phyloP scores from a whole-genome alignment of 2,329 filamentous ascomycete genomes.

The Mollisia scopiformis region DNA sequence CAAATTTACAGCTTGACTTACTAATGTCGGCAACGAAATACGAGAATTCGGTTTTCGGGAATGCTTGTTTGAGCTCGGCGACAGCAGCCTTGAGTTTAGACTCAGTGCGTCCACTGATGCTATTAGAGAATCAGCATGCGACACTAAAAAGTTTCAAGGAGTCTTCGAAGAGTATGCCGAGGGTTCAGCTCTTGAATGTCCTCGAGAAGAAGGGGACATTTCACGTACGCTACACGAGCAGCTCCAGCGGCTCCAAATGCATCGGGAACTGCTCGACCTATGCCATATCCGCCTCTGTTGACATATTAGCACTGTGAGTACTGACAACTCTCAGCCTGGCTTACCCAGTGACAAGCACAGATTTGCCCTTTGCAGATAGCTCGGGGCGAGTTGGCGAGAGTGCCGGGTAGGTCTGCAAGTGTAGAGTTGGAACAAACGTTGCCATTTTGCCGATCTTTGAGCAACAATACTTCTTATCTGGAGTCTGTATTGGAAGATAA shows the following conservation, averaged over 20 bases:
- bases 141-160: too few relatives aligned
- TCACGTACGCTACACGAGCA: slow-evolving; percentile 44
- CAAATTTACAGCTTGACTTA: too few relatives aligned
- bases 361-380: slow-evolving; percentile 44
- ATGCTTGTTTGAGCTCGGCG: slow-evolving; percentile 38
- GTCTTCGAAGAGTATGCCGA: too few relatives aligned
- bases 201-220: too few relatives aligned
- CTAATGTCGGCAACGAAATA: slow-evolving; percentile 38
- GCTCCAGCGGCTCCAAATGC: slow-evolving; percentile 49
- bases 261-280: slow-evolving; percentile 46
- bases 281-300: slow-evolving; percentile 45
- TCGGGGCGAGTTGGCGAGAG: slow-evolving; percentile 44
- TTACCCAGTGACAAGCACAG: slow-evolving; percentile 43
- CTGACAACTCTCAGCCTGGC: neutral
- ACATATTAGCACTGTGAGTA: slow-evolving; percentile 11
- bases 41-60: slow-evolving; percentile 39
- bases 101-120: slow-evolving; percentile 45
- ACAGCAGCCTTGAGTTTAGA: slow-evolving; percentile 41
- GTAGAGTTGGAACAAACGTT: slow-evolving; percentile 41
- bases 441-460: slow-evolving; percentile 13
- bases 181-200: too few relatives aligned
- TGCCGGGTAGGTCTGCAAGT: slow-evolving; percentile 39
- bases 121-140: too few relatives aligned
- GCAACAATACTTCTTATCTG: neutral
- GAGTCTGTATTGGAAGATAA: neutral